These are phyloP conservation scores for Ophidiomyces ophidiicola DNA, from an alignment of 2,329 filamentous ascomycete species.

Conservation along the genomic window DNA sequence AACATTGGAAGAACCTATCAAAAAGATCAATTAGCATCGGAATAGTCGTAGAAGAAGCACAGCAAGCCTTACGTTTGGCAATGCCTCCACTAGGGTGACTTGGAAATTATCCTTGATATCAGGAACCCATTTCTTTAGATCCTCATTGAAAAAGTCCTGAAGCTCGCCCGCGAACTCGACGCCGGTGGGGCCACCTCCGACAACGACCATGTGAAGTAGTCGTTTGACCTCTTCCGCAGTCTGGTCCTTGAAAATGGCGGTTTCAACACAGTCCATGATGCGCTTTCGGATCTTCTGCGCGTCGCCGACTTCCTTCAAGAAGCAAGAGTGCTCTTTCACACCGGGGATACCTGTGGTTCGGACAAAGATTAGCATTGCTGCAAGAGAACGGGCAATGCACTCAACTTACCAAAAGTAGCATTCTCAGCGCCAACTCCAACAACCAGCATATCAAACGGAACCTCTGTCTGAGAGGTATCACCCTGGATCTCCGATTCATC, in stretches of 20 bases:
- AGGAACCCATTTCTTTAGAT: slow-evolving; percentile 95
- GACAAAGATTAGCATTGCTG: not conserved
- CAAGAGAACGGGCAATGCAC: not conserved
- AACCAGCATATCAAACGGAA: slow-evolving; percentile 96
- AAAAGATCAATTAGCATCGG: slow-evolving; percentile 11
- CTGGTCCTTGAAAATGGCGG: slow-evolving; percentile 96
- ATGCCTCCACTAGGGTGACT: slow-evolving; percentile 91
- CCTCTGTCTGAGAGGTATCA: slow-evolving; percentile 66
- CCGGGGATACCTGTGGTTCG: slow-evolving; percentile 58
- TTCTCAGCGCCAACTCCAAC: slow-evolving; percentile 96
- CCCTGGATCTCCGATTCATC: slow-evolving; percentile 93
- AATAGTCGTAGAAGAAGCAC: not conserved
- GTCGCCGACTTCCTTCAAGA: slow-evolving; percentile 95
- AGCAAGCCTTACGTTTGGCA: slow-evolving; percentile 60
- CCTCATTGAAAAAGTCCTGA: slow-evolving; percentile 96
- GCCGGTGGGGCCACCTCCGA: slow-evolving; percentile 85
- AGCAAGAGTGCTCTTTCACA: slow-evolving; percentile 89
- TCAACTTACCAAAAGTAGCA: slow-evolving; percentile 69
- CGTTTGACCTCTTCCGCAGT: slow-evolving; percentile 75
- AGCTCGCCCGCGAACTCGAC: slow-evolving; percentile 98
- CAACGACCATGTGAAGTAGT: slow-evolving; percentile 94
- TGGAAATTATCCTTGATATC: slow-evolving; percentile 92
- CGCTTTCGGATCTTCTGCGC: slow-evolving; percentile 93
- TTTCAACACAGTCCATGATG: slow-evolving; percentile 99
- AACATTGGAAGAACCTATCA: slow-evolving; percentile 75